Conservation (phyloP, 768 basidiomycete species). For the Trametes coccinea region DNA sequence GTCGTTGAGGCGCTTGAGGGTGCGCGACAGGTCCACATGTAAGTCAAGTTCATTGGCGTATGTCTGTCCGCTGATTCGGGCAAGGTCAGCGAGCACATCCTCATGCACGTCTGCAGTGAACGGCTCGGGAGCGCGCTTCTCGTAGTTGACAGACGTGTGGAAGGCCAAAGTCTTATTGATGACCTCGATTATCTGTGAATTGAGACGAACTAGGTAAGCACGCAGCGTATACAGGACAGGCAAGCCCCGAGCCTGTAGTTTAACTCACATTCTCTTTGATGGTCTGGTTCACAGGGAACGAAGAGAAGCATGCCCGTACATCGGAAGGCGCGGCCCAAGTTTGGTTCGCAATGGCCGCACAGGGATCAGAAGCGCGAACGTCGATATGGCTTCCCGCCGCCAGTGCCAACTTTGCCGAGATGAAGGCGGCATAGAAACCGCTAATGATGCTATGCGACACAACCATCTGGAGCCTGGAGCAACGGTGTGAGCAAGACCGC, state of each 20-base stretch:
- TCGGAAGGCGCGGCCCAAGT: slow-evolving; percentile 56
- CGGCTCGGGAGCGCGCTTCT: slow-evolving; percentile 53
- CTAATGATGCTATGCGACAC: slow-evolving; percentile 11
- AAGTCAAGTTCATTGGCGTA: slow-evolving; percentile 57
- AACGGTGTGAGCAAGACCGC: neutral
- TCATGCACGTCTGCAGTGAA: slow-evolving; percentile 58
- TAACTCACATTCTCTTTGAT: slow-evolving; percentile 52
- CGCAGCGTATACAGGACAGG: too few species aligned
- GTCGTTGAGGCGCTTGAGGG: slow-evolving; percentile 57
- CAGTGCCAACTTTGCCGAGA: neutral
- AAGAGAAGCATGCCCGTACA: slow-evolving; percentile 52
- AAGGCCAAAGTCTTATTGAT: slow-evolving; percentile 59
- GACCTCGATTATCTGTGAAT: slow-evolving; percentile 51
- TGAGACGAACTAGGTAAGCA: neutral
- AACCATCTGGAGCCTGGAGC: slow-evolving; percentile 4
- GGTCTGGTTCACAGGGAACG: slow-evolving; percentile 46
- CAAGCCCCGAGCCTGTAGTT: too few species aligned
- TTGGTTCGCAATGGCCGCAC: slow-evolving; percentile 52
- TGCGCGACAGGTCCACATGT: slow-evolving; percentile 53
- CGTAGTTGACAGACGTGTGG: slow-evolving; percentile 63
- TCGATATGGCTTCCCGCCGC: slow-evolving; percentile 3
- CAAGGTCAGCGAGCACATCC: slow-evolving; percentile 51
- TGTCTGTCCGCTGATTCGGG: slow-evolving; percentile 42
- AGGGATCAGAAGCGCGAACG: slow-evolving; percentile 41
- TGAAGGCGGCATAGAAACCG: slow-evolving; percentile 2